phyloP scores from a whole-genome alignment of 108 stramenopile genomes.

The Pelagomonas calceolata region DNA sequence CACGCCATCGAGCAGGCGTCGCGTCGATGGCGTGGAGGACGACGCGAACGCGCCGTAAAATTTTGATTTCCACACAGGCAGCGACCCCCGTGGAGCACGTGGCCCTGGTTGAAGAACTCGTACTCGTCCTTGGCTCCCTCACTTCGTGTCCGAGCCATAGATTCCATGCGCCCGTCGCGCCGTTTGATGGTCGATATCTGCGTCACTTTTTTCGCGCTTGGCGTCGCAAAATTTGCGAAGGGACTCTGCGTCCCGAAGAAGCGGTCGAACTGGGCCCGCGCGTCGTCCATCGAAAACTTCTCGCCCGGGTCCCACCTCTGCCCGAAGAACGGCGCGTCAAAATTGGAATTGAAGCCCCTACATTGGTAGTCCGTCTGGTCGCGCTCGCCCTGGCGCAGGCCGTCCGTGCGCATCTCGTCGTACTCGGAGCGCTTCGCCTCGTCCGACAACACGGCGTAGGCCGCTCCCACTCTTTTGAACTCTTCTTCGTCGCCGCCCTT shows the following conservation, averaged over 20 bases:
- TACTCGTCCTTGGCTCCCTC: neutral
- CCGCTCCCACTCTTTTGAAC: conserved; percentile 28
- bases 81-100: neutral
- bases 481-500: conserved; percentile 36
- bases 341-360: too few species aligned
- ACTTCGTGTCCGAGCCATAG: too few species aligned
- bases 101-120: neutral
- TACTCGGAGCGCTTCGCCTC: neutral
- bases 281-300: neutral
- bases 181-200: neutral
- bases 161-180: neutral
- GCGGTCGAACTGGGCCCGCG: neutral
- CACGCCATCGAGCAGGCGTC: too few species aligned
- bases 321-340: too few species aligned
- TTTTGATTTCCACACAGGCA: too few species aligned
- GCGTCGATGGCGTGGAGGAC: too few species aligned
- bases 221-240: neutral
- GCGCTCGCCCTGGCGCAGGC: too few species aligned
- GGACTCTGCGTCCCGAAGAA: neutral
- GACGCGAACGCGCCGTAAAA: too few species aligned
- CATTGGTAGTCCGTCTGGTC: too few species aligned
- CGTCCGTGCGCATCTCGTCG: neutral
- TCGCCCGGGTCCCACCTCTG: neutral
- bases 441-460: conserved; percentile 4
- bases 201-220: neutral